Base-by-base conservation (phyloP, 176 grass and related monocot species). In the Oryza meyeriana region DNA sequence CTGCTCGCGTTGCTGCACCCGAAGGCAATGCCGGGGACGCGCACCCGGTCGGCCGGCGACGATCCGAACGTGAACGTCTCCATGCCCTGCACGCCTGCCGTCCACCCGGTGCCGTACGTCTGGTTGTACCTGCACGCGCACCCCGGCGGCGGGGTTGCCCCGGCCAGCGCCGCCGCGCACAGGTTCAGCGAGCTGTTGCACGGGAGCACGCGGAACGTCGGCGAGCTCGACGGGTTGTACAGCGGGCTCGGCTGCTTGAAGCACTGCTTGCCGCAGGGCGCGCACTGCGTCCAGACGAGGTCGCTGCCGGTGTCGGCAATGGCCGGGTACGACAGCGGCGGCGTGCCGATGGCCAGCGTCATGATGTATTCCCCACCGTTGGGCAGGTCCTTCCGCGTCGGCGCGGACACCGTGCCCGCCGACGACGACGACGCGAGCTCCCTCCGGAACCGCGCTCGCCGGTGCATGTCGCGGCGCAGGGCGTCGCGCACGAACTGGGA, bases 51-150 rank as follows among this genome's bases (percentile, higher is more conserved):
- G 10, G 47, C 64, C 16, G 73, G 10, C 35, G 39, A 11, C 22
- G 85, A 81, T 39, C 86, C 90, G 55, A 92, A 95, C 6, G 87
- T 95, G 82, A 95, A 89, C 6, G 90, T 90, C 78, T 94, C 93
- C 71, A 36, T 11, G 62, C 79, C 69, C 36, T 89, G 81, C 52
- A 88, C 27, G n/a, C 89, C 93, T 11, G 78, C 44, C 45, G 89
- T 94, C 89, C 90, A 94, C 66, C 93, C 90, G 1, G 66, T 84
- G 55, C 87, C 87, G 83, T 92, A 92, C 10, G 90, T 84, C 77
- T 83, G 88, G 83, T 90, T 88, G 75, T 94, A 94, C 16, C 72
- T 75, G 88, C 90, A 92, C 8, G 76, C 71, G 85, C 91, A 88
- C 27, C 48, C 77, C 22, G 61, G 85, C 29, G 33, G 78, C 59